Percentiles rank a stretch among this genome's conserved stretches.
phyloP scores from a whole-genome alignment of 1,284 basidiomycete genomes.

The Irpex rosettiformis region DNA sequence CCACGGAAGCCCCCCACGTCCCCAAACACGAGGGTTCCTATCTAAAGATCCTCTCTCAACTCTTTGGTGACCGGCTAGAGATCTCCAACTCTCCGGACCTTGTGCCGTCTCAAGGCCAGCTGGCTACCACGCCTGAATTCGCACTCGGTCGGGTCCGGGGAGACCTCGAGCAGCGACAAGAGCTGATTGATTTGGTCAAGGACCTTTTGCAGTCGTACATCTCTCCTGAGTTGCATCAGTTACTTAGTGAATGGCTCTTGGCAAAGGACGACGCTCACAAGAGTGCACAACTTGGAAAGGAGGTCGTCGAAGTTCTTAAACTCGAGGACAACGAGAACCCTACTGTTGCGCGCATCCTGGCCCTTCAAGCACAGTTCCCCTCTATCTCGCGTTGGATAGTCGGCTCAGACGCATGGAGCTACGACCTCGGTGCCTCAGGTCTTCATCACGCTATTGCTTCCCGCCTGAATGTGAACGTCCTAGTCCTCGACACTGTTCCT shows the following conservation, averaged over 20 bases:
- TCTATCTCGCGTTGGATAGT: slow-evolving; percentile 90
- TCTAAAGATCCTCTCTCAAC: slow-evolving; percentile 81
- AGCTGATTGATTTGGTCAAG: slow-evolving; percentile 62
- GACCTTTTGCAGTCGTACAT: slow-evolving; percentile 51
- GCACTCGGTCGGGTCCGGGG: slow-evolving; percentile 90
- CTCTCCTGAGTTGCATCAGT: slow-evolving; percentile 60
- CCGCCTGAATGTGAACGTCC: slow-evolving; percentile 89
- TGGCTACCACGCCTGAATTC: slow-evolving; percentile 89
- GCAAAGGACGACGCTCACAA: slow-evolving; percentile 58
- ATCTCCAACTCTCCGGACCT: slow-evolving; percentile 82
- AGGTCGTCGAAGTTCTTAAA: slow-evolving; percentile 57
- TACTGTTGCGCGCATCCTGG: slow-evolving; percentile 53
- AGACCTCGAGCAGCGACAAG: slow-evolving; percentile 68
- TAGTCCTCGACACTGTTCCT: slow-evolving; percentile 92
- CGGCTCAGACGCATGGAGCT: slow-evolving; percentile 96
- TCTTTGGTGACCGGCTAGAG: slow-evolving; percentile 83
- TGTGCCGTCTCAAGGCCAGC: slow-evolving; percentile 61
- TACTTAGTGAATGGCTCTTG: slow-evolving; percentile 76
- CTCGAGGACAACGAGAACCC: slow-evolving; percentile 38
- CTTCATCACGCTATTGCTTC: slow-evolving; percentile 94
- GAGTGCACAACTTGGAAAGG: slow-evolving; percentile 57
- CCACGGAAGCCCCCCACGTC: slow-evolving; percentile 46
- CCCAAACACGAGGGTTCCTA: slow-evolving; percentile 92
- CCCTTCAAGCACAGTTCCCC: slow-evolving; percentile 59
- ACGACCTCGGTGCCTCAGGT: slow-evolving; percentile 95